Percentiles rank a stretch among this genome's conserved stretches.
These are phyloP conservation scores for Sungouiella thailandica DNA, from an alignment of 805 yeast genomes.

Conservation along the genomic window DNA sequence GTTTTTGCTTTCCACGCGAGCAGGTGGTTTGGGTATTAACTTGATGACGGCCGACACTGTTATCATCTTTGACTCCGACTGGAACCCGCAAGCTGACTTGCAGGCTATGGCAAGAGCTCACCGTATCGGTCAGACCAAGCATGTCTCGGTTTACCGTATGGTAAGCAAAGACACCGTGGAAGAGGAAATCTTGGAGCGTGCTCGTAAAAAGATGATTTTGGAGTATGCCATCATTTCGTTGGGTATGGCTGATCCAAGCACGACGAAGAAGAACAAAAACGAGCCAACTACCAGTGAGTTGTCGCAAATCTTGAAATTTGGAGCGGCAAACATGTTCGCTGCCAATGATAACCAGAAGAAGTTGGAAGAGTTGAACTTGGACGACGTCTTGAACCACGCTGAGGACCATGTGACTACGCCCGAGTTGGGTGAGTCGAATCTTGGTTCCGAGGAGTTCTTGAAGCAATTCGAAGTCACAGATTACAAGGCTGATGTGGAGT, in stretches of 20 bases:
- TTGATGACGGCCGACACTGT: conserved; percentile 99
- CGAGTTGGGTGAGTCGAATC: conserved; percentile 92
- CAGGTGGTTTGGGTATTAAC: conserved; percentile 98
- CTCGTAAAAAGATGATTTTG: conserved; percentile 95
- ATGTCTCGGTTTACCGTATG: conserved; percentile 94
- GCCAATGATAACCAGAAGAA: conserved; percentile 94
- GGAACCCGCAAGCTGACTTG: conserved; percentile 99
- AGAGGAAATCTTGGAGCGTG: conserved; percentile 94
- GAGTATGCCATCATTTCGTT: conserved; percentile 96
- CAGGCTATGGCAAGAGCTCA: conserved; percentile 99
- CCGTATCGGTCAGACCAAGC: conserved; percentile 98
- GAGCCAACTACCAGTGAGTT: conserved; percentile 85
- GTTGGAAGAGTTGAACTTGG: conserved; percentile 89
- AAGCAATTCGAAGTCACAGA: conserved; percentile 98
- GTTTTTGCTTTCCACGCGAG: conserved; percentile 87
- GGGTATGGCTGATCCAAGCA: conserved; percentile 80
- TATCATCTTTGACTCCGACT: conserved; percentile 94
- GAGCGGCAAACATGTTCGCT: conserved; percentile 98
- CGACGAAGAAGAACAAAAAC: conserved; percentile 44
- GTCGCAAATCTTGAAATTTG: conserved; percentile 90
- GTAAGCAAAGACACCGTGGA: conserved; percentile 98
- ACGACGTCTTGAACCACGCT: conserved; percentile 93
- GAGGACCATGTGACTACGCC: conserved; percentile 97
- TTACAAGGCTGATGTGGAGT: conserved; percentile 94
- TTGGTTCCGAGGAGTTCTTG: conserved; percentile 97